These are phyloP conservation scores for Asterella californica DNA, from an alignment of 225 moss, liverwort and hornwort genomes.

Conservation along the genomic window DNA sequence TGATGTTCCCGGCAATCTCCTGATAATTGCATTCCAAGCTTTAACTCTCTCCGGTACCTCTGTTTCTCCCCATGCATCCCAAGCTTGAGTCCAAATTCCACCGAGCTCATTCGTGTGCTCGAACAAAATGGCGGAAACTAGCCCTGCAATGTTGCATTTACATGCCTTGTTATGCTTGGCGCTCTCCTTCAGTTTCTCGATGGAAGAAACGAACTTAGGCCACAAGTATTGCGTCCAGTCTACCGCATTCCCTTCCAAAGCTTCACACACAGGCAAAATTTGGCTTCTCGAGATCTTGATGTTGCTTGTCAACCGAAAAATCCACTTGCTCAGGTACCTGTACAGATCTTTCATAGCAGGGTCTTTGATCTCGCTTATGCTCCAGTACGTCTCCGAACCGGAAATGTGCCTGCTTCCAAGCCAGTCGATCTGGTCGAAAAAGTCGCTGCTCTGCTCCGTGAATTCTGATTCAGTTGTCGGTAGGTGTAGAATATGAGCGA, in stretches of 20 bases:
- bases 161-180: slow-evolving; percentile 22
- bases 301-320: slow-evolving; percentile 24
- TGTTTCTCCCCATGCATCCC: slow-evolving; percentile 20
- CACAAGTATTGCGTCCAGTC: slow-evolving; percentile 21
- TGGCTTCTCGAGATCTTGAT: slow-evolving; percentile 26
- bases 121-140: slow-evolving; percentile 20
- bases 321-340: slow-evolving; percentile 22
- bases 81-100: slow-evolving; percentile 25
- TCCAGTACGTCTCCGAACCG: slow-evolving; percentile 23
- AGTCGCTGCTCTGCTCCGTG: slow-evolving; percentile 15
- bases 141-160: slow-evolving; percentile 20
- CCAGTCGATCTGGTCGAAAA: slow-evolving; percentile 18
- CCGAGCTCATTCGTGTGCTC: slow-evolving; percentile 27
- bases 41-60: slow-evolving; percentile 19
- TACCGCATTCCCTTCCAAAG: slow-evolving; percentile 19
- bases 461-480: slow-evolving; percentile 15
- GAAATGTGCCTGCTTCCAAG: slow-evolving; percentile 24
- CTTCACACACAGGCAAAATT: slow-evolving; percentile 22
- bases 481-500: slow-evolving; percentile 16
- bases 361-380: slow-evolving; percentile 28
- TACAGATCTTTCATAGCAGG: slow-evolving; percentile 23
- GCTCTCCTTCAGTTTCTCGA: slow-evolving; percentile 23
- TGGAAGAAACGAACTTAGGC: slow-evolving; percentile 20
- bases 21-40: slow-evolving; percentile 16
- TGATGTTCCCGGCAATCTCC: slow-evolving; percentile 7